These are phyloP conservation scores for Pichia sp. DNA, from an alignment of 1,139 yeast species.

Conservation along the genomic window DNA sequence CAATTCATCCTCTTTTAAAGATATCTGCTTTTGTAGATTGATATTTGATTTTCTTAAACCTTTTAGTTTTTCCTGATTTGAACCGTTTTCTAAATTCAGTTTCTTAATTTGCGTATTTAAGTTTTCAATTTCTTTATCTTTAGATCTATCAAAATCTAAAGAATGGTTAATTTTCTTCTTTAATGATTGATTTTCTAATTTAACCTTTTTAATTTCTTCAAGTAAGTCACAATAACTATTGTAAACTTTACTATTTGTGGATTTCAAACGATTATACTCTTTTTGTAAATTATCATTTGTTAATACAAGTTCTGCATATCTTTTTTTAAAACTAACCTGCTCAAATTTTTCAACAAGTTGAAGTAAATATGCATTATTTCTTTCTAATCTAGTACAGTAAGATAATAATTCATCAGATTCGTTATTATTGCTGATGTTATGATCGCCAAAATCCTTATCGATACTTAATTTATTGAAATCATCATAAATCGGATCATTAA, in stretches of 20 bases:
- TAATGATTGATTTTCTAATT: neutral
- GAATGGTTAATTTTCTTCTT: neutral
- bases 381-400: constrained; percentile 18
- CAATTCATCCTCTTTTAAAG: constrained; percentile 14
- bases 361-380: constrained; percentile 21
- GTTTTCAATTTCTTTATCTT: neutral
- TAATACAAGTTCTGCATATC: constrained; percentile 19
- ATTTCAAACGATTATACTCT: constrained; percentile 17
- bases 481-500: neutral
- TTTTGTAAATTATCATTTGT: constrained; percentile 15
- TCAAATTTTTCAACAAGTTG: constrained; percentile 22
- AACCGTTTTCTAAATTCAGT: constrained; percentile 4
- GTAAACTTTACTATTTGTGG: constrained; percentile 15
- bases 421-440: neutral
- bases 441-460: neutral
- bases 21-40: constrained; percentile 1
- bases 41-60: constrained; percentile 3
- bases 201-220: constrained; percentile 12
- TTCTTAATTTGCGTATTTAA: neutral
- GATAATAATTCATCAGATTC: constrained; percentile 12
- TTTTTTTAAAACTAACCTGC: constrained; percentile 22
- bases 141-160: neutral
- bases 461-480: neutral
- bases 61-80: constrained; percentile 2
- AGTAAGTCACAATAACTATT: constrained; percentile 16